phyloP scores from a whole-genome alignment of 2,329 filamentous ascomycete species.

The Neobulgaria alba region DNA sequence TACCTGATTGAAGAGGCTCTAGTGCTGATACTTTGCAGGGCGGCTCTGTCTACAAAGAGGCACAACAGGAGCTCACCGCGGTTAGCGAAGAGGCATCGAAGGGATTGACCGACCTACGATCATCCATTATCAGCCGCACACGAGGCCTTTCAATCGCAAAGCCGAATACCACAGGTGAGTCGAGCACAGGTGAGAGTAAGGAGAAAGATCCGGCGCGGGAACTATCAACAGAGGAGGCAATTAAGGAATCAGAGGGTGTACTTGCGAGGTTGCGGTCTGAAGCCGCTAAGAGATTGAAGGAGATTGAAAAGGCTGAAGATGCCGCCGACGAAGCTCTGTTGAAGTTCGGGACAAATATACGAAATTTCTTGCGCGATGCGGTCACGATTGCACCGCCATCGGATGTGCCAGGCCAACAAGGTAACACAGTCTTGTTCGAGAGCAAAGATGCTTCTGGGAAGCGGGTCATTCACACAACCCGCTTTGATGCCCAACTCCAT shows the following conservation, averaged over 20 bases:
- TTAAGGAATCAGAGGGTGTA: conserved; percentile 50
- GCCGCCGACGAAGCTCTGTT: conserved; percentile 92
- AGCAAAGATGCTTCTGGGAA: conserved; percentile 86
- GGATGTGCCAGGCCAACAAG: conserved; percentile 38
- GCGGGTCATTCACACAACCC: conserved; percentile 86
- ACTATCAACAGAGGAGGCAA: conserved; percentile 38
- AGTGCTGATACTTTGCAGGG: conserved; percentile 42
- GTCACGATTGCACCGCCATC: conserved; percentile 75
- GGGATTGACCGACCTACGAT: conserved; percentile 63
- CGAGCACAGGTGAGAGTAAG: conserved; percentile 18
- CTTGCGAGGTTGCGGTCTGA: conserved; percentile 68
- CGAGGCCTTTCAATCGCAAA: conserved; percentile 55
- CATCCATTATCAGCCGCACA: conserved; percentile 63
- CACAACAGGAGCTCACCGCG: conserved; percentile 72
- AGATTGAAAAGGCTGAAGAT: conserved; percentile 87
- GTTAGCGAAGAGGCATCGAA: conserved; percentile 76
- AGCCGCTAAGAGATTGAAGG: conserved; percentile 75
- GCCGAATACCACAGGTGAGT: conserved; percentile 14
- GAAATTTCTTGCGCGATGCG: conserved; percentile 83
- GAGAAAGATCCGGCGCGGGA: conserved; percentile 30
- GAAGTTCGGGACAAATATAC: conserved; percentile 81
- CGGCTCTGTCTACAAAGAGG: conserved; percentile 75
- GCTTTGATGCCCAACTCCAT: conserved; percentile 92
- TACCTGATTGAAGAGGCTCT: background rate
- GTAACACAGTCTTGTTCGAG: conserved; percentile 74